Percentiles rank a stretch among this genome's conserved stretches.
These are phyloP conservation scores for Rhynchosporium agropyri DNA, from an alignment of 2,329 filamentous ascomycete genomes.

Conservation along the genomic window DNA sequence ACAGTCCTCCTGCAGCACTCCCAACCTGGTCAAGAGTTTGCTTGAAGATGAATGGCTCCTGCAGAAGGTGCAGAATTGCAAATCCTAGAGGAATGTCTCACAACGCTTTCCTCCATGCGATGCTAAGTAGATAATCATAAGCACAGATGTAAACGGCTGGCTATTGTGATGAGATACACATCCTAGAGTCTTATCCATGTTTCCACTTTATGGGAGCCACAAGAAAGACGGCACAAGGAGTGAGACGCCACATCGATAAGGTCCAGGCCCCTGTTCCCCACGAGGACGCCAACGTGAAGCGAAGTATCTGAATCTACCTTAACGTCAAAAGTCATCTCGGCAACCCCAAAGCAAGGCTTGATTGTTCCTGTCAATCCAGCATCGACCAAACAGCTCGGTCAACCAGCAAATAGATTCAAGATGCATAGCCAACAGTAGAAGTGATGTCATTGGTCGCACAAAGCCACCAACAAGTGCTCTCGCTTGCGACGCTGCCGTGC, in stretches of 20 bases:
- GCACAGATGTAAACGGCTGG: conserved; percentile 1
- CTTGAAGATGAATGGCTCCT: not conserved
- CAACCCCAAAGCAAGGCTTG: conserved; percentile 6
- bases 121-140: not conserved
- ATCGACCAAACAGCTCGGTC: not conserved
- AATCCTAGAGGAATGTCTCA: not conserved
- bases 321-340: not conserved
- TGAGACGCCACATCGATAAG: no score
- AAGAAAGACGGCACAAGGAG: not conserved
- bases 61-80: not conserved
- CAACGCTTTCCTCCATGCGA: not conserved
- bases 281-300: not conserved
- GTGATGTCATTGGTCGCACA: not conserved
- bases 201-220: not conserved
- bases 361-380: not conserved
- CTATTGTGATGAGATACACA: conserved; percentile 1
- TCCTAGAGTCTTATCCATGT: not conserved
- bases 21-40: not conserved
- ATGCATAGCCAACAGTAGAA: not conserved
- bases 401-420: not conserved
- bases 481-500: not conserved
- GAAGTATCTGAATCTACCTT: not conserved
- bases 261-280: conserved; percentile 1
- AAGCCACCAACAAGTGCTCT: conserved; percentile 4
- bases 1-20: not conserved